Conservation (phyloP, 495 filamentous ascomycete species). For the Tuber microsphaerosporum region DNA sequence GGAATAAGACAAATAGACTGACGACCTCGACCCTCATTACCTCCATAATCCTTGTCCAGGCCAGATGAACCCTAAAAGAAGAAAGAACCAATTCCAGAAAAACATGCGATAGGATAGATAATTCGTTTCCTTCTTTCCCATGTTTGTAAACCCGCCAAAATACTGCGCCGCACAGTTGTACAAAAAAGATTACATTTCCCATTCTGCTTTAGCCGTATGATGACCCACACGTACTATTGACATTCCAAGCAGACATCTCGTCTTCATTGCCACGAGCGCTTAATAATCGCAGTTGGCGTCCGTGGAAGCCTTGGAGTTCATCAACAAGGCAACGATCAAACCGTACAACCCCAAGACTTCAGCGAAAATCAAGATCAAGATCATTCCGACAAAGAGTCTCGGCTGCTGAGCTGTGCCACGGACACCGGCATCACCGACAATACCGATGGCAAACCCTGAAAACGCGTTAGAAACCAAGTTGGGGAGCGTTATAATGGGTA, state of each 20-base stretch:
- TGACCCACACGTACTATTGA: background rate
- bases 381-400: slow-evolving; percentile 98
- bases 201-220: background rate
- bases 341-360: slow-evolving; percentile 99
- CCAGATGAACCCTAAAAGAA: background rate
- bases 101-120: background rate
- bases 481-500: background rate
- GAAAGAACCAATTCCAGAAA: background rate
- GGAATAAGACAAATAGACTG: slow-evolving; percentile 3
- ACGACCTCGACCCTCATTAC: background rate
- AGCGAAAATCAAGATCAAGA: slow-evolving; percentile 99
- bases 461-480: background rate
- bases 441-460: slow-evolving; percentile 85
- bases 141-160: background rate
- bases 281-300: slow-evolving; percentile 46
- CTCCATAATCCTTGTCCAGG: background rate
- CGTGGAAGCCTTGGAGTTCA: slow-evolving; percentile 75
- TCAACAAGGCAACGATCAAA: slow-evolving; percentile 93
- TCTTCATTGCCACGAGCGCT: background rate
- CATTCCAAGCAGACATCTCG: background rate
- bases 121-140: background rate
- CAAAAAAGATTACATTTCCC: background rate
- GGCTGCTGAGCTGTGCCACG: slow-evolving; percentile 97
- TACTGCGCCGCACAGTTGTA: background rate
- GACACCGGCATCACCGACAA: slow-evolving; percentile 98